A percentile compares a stretch with the other conserved stretches of the same genome.
These are phyloP conservation scores for Apophysomyces ossiformis DNA, from an alignment of 371 early-diverging fungal genomes.

Conservation along the genomic window DNA sequence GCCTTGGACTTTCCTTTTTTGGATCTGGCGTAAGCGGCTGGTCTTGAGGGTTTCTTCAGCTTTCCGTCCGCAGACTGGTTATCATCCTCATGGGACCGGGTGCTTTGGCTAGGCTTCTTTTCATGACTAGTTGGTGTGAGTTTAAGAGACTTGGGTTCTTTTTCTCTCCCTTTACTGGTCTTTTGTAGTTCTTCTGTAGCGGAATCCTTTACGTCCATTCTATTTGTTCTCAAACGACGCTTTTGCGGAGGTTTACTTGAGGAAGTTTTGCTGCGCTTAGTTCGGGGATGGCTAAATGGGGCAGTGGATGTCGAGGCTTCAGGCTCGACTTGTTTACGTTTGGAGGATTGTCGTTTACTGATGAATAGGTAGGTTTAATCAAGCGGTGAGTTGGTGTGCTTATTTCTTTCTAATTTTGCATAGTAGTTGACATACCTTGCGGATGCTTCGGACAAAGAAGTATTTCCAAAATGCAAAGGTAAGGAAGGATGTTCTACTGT, in stretches of 20 bases:
- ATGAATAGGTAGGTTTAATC: neutral
- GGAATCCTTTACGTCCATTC: neutral
- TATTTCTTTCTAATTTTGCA: neutral
- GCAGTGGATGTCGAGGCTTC: conserved; percentile 8
- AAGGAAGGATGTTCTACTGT: neutral
- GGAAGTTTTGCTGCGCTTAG: conserved; percentile 1
- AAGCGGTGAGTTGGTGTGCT: neutral
- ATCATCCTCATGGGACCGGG: neutral
- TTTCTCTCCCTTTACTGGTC: conserved; percentile 1
- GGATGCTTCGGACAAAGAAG: neutral
- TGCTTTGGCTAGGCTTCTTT: neutral
- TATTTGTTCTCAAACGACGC: neutral
- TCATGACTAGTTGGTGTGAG: neutral
- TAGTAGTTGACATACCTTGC: neutral
- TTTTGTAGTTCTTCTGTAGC: neutral
- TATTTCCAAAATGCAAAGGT: neutral
- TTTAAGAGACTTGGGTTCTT: neutral
- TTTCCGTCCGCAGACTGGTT: conserved; percentile 4
- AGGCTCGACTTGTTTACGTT: conserved; percentile 3
- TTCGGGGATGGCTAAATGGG: conserved; percentile 3
- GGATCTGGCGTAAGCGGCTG: neutral
- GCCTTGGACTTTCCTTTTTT: conserved; percentile 26
- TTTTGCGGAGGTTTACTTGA: neutral
- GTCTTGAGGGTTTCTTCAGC: neutral
- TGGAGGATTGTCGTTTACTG: conserved; percentile 8